Evolutionary conservation across 768 basidiomycete species (phyloP), one percentile per base, ranked within the genome.

Genomic region (Podaxis sp.): DNA sequence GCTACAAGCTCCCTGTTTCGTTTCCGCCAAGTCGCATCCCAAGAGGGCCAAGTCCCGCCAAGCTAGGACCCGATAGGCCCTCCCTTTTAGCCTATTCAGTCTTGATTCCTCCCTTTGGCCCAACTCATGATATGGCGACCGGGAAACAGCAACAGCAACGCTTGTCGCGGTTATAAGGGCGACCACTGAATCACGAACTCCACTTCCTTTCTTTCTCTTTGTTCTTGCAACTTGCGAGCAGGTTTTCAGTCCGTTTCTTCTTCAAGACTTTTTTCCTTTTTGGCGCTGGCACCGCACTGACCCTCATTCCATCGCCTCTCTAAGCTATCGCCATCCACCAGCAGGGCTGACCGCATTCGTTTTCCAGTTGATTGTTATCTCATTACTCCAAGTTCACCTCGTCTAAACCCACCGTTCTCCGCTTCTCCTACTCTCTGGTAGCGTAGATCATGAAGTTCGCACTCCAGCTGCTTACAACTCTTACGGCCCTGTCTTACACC

Each of bases 401-500:
- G 2, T 13, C 19, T 24, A 25, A 22, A 11, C 9, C 25, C 25
- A 11, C 1, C 8, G 0, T 46, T 27, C 57, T 25, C 57, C 40
- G 27, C 49, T 63, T 37, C 65, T 60, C 51, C 29, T 46, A 41
- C 53, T 57, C 37, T 33, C 51, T 37, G 29, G 29, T 62, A 46
- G 24, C 36, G 7, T 46, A 59, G 19, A 49, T 38, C 33, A 59
- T 57, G 29, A 71, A 69, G 68, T 58, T 60, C 41, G 65, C 65
- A 51, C 60, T 64, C 36, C 50, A 56, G 12, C 37, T 68, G 38
- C 19, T 67, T 11, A 51, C 68, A 11, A 62, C 66, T 41, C 57
- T 69, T 33, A 60, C 62, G 43, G 63, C 66, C 15, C 47, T 66
- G 12, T 65, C 69, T 27, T 64, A 58, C 22, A 62, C 64, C 43